Evolutionary conservation across 2,329 filamentous ascomycete genomes (phyloP).

Genomic region (Sphaerulina musiva): DNA sequence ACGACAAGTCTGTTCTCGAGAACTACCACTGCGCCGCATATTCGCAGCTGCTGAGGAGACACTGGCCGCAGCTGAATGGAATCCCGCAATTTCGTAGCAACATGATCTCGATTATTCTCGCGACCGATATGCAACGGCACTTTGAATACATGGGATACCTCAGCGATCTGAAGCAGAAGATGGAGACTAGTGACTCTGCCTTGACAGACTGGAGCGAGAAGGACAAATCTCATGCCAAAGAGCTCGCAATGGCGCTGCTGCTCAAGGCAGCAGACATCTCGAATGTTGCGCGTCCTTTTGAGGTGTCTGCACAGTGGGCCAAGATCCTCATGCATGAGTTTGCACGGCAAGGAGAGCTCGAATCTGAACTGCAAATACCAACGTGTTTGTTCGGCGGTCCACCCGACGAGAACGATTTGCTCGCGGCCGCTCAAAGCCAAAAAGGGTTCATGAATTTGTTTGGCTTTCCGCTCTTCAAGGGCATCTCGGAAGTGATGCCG

Average conservation of each 20-base stretch:
- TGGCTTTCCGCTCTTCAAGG: constrained; percentile 83
- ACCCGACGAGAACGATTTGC: constrained; percentile 71
- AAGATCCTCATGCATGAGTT: constrained; percentile 93
- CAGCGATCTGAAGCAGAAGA: constrained; percentile 69
- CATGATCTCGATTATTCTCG: constrained; percentile 96
- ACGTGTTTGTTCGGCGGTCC: constrained; percentile 76
- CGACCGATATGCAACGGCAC: constrained; percentile 95
- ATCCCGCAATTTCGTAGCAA: constrained; percentile 74
- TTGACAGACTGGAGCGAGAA: constrained; percentile 72
- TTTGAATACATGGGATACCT: constrained; percentile 94
- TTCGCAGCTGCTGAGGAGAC: constrained; percentile 84
- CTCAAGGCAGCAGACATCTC: constrained; percentile 99
- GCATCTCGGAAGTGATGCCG: constrained; percentile 78
- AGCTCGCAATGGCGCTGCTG: constrained; percentile 77
- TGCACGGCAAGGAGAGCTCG: constrained; percentile 85
- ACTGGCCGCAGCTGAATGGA: constrained; percentile 80
- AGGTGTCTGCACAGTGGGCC: constrained; percentile 82
- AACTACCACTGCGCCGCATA: constrained; percentile 97
- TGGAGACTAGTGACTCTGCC: constrained; percentile 57
- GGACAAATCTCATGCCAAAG: constrained; percentile 66
- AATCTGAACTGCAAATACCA: constrained; percentile 76
- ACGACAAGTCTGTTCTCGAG: constrained; percentile 92
- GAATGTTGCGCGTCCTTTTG: constrained; percentile 84
- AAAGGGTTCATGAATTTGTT: constrained; percentile 97
- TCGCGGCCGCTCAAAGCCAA: constrained; percentile 79